These are phyloP conservation scores for Trifolium pratense DNA, from an alignment of 306 rosid genomes.

Conservation along the genomic window DNA sequence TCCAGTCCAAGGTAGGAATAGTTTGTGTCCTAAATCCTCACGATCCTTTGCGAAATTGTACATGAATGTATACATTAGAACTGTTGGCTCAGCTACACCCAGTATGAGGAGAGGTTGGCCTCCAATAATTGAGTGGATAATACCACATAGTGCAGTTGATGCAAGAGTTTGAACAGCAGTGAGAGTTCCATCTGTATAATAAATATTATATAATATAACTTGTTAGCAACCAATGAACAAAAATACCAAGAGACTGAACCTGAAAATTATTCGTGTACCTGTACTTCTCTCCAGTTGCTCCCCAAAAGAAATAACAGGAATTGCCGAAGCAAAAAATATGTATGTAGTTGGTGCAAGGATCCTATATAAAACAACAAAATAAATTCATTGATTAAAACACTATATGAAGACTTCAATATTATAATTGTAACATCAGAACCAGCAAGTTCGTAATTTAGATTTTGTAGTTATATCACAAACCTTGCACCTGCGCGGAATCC, in stretches of 20 bases:
- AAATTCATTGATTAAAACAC: background rate
- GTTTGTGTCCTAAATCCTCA: slow-evolving; percentile 84
- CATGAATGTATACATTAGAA: slow-evolving; percentile 94
- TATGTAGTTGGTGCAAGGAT: slow-evolving; percentile 97
- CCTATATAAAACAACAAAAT: slow-evolving; percentile 53
- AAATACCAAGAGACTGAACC: slow-evolving; percentile 43
- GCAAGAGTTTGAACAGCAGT: slow-evolving; percentile 98
- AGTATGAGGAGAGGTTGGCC: slow-evolving; percentile 97
- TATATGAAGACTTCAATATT: background rate
- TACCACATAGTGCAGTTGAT: slow-evolving; percentile 89
- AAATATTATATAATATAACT: slow-evolving; percentile 37
- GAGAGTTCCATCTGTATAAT: slow-evolving; percentile 73
- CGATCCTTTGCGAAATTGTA: slow-evolving; percentile 83
- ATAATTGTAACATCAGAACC: slow-evolving; percentile 29
- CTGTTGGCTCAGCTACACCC: slow-evolving; percentile 98
- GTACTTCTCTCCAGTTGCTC: slow-evolving; percentile 93
- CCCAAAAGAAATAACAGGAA: slow-evolving; percentile 95
- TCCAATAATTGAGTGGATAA: slow-evolving; percentile 85
- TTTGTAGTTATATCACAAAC: slow-evolving; percentile 52
- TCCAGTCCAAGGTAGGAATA: slow-evolving; percentile 93
- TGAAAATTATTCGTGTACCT: slow-evolving; percentile 47
- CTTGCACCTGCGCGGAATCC: slow-evolving; percentile 79
- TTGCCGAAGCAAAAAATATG: slow-evolving; percentile 97
- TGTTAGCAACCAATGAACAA: slow-evolving; percentile 44
- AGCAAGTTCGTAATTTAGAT: slow-evolving; percentile 1